Base-by-base conservation (phyloP, 345 rosid species). In the Eucalyptus decipiens region DNA sequence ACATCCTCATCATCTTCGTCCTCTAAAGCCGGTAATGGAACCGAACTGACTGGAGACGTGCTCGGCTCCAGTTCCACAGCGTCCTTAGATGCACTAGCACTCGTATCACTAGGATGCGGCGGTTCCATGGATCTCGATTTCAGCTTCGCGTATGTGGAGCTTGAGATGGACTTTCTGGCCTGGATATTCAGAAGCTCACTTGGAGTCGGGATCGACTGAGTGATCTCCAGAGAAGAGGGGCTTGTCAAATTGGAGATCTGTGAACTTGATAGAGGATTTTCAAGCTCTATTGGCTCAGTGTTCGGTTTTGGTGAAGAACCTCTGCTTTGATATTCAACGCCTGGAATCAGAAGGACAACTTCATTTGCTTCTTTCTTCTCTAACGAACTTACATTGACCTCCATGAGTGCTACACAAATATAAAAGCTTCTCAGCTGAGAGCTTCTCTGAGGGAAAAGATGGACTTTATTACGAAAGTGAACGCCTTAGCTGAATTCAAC, bases 11-110 rank as follows among this genome's bases (percentile, higher is more conserved):
- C 90, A 12, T 90, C 91, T 28, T 88, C 93, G 18, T 89, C 90
- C 40, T 90, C 93, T 21, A 15, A 90, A 58, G 32, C 65, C 8
- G 89, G 90, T 24, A 91, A 58, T 60, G 90, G 88, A 32, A 95
- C 94, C 4, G 95, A 30, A 30, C 3, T 1, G 10, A 14, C 92
- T 72, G 67, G 91, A 2, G 95, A 94, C 42, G 92, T 94, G 50
- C 90, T 28, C 37, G 92, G 93, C 23, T 26, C 80, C 7, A 93
- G 91, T 86, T 86, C 89, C 9, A 90, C 72, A 14, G 13, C 3
- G 65, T 58, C 65, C 30, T 56, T 24, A 30, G 69, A 89, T 85
- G 89, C 88, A 51, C 76, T 43, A 37, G 45, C 89, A 47, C 87
- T 76, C 8, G 24, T 54, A 34, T 43, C 85, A 49, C 54, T 43